Conservation (phyloP, 768 basidiomycete species). For the Phaeolepiota aurea region DNA sequence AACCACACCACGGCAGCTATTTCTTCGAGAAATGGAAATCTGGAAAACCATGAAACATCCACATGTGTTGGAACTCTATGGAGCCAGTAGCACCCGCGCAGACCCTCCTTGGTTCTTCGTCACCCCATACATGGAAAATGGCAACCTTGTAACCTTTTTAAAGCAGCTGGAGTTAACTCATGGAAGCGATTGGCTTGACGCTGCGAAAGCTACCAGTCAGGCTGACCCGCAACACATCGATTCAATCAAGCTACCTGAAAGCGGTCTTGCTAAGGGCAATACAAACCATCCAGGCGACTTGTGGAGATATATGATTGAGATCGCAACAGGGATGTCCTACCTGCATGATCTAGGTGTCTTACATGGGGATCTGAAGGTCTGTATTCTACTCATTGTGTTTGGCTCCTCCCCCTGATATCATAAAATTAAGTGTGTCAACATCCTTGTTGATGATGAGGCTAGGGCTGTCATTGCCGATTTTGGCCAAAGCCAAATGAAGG, state of each 20-base stretch:
- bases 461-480: conserved; percentile 76
- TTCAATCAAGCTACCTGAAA: conserved; percentile 55
- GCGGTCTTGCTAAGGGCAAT: conserved; percentile 47
- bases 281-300: too few relatives aligned
- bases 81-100: conserved; percentile 60
- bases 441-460: conserved; percentile 61
- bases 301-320: too few relatives aligned
- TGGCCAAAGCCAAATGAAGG: conserved; percentile 77
- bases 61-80: conserved; percentile 62
- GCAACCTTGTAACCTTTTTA: conserved; percentile 52
- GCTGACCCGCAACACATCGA: conserved; percentile 41
- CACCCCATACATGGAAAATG: conserved; percentile 58
- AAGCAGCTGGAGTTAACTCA: too few relatives aligned
- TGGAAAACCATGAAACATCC: conserved; percentile 62
- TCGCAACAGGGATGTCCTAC: conserved; percentile 86
- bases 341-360: conserved; percentile 59
- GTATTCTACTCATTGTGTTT: neutral
- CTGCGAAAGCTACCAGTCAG: too few relatives aligned
- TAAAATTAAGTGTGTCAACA: too few relatives aligned
- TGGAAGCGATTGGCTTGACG: too few relatives aligned
- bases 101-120: conserved; percentile 72
- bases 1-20: conserved; percentile 49
- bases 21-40: conserved; percentile 56
- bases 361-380: conserved; percentile 78
- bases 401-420: conserved; percentile 30